phyloP scores from a whole-genome alignment of 345 rosid genomes.

The Hibiscus mutabilis region DNA sequence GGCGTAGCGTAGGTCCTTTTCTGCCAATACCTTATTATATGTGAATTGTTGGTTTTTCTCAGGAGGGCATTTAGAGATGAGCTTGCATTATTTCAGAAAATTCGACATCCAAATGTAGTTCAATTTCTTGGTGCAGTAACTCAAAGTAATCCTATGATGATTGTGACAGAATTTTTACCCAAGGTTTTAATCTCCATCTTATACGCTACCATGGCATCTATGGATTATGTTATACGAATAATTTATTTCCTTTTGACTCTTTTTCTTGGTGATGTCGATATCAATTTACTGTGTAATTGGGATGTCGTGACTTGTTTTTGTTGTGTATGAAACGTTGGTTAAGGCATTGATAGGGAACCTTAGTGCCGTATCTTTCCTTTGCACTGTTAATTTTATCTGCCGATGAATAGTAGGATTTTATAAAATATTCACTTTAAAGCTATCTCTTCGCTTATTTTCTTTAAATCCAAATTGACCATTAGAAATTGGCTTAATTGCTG shows the following conservation, averaged over 20 bases:
- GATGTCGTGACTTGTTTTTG: neutral
- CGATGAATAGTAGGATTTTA: neutral
- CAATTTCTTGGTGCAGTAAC: conserved; percentile 98
- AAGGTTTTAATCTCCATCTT: conserved; percentile 40
- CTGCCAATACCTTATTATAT: neutral
- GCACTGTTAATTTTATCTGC: neutral
- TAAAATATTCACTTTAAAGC: neutral
- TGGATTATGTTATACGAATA: neutral
- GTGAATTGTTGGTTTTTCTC: conserved; percentile 19
- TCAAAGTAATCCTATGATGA: conserved; percentile 97
- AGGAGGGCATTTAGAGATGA: conserved; percentile 80
- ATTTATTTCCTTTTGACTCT: neutral
- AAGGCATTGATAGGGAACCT: neutral
- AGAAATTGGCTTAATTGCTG: neutral
- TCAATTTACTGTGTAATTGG: neutral
- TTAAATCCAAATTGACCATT: neutral
- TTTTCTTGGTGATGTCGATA: neutral
- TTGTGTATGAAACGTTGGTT: neutral
- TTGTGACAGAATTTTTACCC: conserved; percentile 83
- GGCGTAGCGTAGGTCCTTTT: neutral
- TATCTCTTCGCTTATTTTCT: neutral
- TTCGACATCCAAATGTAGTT: conserved; percentile 94
- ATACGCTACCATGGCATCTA: neutral
- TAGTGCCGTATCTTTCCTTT: neutral
- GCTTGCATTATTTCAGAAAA: conserved; percentile 88